phyloP scores from a whole-genome alignment of 257 asterid genomes.

The Thymus mandschuricus region DNA sequence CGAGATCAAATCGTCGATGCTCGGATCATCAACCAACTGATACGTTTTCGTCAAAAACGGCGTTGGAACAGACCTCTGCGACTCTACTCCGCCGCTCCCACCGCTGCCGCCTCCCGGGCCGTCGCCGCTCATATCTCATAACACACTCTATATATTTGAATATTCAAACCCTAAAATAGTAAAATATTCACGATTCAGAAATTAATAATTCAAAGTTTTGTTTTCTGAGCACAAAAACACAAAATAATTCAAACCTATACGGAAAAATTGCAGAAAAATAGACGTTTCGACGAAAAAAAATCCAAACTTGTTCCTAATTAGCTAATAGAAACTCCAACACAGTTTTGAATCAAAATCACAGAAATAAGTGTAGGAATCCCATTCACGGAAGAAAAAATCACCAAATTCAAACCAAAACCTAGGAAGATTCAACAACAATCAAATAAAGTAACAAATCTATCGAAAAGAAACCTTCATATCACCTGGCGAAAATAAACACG shows the following conservation, averaged over 20 bases:
- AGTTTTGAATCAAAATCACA: background rate
- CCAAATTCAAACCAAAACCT: background rate
- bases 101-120: slow-evolving; percentile 36
- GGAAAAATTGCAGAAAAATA: background rate
- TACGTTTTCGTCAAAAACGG: slow-evolving; percentile 86
- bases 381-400: background rate
- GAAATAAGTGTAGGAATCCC: background rate
- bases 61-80: slow-evolving; percentile 70
- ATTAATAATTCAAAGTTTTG: too few relatives aligned
- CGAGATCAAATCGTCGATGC: slow-evolving; percentile 69
- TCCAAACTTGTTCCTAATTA: background rate
- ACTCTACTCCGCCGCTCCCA: slow-evolving; percentile 37
- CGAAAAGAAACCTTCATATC: background rate
- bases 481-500: slow-evolving; percentile 4
- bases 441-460: slow-evolving; percentile 7
- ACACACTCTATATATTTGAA: background rate
- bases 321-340: background rate
- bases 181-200: too few relatives aligned
- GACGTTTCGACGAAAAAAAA: background rate
- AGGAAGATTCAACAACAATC: background rate
- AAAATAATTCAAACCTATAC: background rate
- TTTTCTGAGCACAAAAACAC: background rate
- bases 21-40: slow-evolving; percentile 76
- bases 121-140: slow-evolving; percentile 41
- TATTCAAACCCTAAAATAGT: slow-evolving; percentile 23